Evolutionary conservation across 495 filamentous ascomycete species (phyloP), one percentile per base, ranked within the genome.

Genomic region (Hypoxylon cercidicola): DNA sequence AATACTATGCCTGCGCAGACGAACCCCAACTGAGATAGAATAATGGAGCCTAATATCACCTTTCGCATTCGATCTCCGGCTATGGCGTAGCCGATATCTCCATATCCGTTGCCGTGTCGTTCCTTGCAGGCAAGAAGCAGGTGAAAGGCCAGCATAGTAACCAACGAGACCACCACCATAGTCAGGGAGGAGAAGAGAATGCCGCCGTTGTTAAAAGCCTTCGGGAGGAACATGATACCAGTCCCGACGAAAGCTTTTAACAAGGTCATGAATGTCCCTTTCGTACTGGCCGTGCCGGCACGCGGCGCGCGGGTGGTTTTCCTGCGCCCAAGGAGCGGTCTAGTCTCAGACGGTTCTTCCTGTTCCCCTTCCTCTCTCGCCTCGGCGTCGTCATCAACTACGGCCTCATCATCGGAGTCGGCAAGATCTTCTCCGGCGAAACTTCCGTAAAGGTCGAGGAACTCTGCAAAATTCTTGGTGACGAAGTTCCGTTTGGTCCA

Each of bases 351-450:
- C 6, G 62, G 66, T 13, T 66, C 68, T 20, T 76, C 75, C 32
- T 76, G 77, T 15, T 68, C 69, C 32, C 68, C 69, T n/a, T 76
- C 75, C 37, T 64, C 69, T 20, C 74, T 76, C 15, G 78, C 83
- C 18, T 79, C 82, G 5, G 80, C 79, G 2, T 79, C 80, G 9
- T 74, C 77, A 0, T 75, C 78, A 4, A 73, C 54, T 13, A 81
- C 72, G 18, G 78, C 81, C 48, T 90, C 87, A 35, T 88, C 84
- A 51, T 88, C 86, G 0, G 85, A 84, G 44, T 90, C 89, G 3
- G 76, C 83, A 11, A 91, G 79, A 57, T 90, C 88, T 66, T 91
- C 89, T 6, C 88, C 89, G 0, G 89, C 89, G 69, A 91, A 91
- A 47, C 81, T 84, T 0, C 88, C 88, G 70, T 90, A 91, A 5